Evolutionary conservation across 2,329 filamentous ascomycete genomes (phyloP).

Genomic region (Phyllosticta ampelicida): DNA sequence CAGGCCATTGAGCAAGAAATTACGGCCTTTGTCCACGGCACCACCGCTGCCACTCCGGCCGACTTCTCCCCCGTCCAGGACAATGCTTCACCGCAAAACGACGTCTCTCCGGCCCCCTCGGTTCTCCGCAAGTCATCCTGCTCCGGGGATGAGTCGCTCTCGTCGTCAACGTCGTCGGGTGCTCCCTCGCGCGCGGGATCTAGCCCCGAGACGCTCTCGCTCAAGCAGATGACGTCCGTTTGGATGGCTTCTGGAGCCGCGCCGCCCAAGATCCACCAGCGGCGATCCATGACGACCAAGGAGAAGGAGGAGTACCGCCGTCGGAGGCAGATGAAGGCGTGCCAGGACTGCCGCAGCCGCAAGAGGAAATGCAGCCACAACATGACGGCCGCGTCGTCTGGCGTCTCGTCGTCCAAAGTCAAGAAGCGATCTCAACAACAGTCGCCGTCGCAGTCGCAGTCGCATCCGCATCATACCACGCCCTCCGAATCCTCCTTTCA

Average conservation of each 20-base stretch:
- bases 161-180: slow-evolving; percentile 3
- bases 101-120: too few relatives aligned
- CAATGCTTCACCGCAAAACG: too few relatives aligned
- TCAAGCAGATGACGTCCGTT: slow-evolving; percentile 12
- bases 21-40: slow-evolving; percentile 6
- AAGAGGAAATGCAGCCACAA: slow-evolving; percentile 11
- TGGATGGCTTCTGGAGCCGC: slow-evolving; percentile 4
- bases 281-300: slow-evolving; percentile 10
- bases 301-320: slow-evolving; percentile 11
- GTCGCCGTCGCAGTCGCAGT: background rate
- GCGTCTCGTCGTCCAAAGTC: slow-evolving; percentile 7
- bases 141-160: background rate
- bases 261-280: slow-evolving; percentile 10
- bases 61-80: background rate
- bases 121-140: too few relatives aligned
- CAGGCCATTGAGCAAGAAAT: slow-evolving; percentile 10
- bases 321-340: slow-evolving; percentile 10
- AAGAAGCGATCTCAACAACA: slow-evolving; percentile 2
- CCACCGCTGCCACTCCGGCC: background rate
- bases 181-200: slow-evolving; percentile 1
- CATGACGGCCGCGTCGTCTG: slow-evolving; percentile 3
- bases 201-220: slow-evolving; percentile 9
- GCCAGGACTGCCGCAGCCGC: slow-evolving; percentile 7
- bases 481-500: slow-evolving; percentile 5
- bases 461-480: slow-evolving; percentile 1